phyloP scores from a whole-genome alignment of 495 filamentous ascomycete species.

The Talaromyces liani region DNA sequence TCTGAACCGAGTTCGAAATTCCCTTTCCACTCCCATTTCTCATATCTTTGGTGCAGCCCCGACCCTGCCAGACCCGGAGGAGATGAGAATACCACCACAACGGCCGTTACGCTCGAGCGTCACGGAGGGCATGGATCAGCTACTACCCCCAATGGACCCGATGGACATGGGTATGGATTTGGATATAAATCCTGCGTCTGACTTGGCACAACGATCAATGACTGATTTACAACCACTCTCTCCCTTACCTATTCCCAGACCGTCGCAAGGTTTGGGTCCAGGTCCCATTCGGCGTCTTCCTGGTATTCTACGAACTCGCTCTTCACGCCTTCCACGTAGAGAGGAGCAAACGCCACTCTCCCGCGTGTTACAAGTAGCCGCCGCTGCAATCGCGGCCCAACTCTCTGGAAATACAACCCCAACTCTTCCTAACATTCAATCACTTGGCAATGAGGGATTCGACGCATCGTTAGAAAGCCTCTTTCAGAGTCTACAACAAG shows the following conservation, averaged over 20 bases:
- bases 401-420: conserved; percentile 49
- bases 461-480: conserved; percentile 52
- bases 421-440: conserved; percentile 49
- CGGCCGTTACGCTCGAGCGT: conserved; percentile 15
- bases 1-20: conserved; percentile 36
- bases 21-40: conserved; percentile 35
- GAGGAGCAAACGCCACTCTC: conserved; percentile 53
- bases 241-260: conserved; percentile 10
- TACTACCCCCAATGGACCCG: conserved; percentile 25
- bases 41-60: conserved; percentile 32
- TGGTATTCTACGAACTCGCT: conserved; percentile 38
- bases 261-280: not conserved
- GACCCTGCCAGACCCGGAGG: conserved; percentile 11
- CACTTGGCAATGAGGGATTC: conserved; percentile 47
- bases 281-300: conserved; percentile 31
- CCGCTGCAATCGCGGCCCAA: conserved; percentile 53
- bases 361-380: conserved; percentile 50
- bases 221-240: conserved; percentile 17
- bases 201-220: conserved; percentile 32
- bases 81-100: conserved; percentile 15
- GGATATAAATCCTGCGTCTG: conserved; percentile 31
- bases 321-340: conserved; percentile 40
- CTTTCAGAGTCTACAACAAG: conserved; percentile 49
- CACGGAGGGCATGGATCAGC: conserved; percentile 17
- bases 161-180: conserved; percentile 40